These are phyloP conservation scores for Cicer pinnatifidum DNA, from an alignment of 306 rosid genomes.

Conservation along the genomic window DNA sequence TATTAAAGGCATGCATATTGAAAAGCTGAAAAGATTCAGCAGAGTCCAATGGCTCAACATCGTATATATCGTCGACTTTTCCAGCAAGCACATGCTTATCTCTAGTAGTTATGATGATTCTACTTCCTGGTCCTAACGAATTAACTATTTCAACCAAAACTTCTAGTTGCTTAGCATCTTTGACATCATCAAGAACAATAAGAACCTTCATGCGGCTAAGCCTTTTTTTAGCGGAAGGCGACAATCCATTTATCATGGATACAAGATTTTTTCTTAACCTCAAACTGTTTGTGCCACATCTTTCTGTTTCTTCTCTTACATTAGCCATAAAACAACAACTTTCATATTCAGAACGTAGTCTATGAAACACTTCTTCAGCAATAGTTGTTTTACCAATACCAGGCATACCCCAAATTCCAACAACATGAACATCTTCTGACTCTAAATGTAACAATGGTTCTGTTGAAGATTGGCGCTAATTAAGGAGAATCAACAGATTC, in stretches of 20 bases:
- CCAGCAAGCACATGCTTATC: constrained; percentile 9
- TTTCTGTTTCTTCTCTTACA: constrained; percentile 15
- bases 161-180: neutral
- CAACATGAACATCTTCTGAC: neutral
- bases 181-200: constrained; percentile 41
- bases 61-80: neutral
- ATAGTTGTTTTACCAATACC: constrained; percentile 42
- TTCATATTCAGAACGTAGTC: constrained; percentile 12
- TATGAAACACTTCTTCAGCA: constrained; percentile 11
- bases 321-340: constrained; percentile 20
- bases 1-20: constrained; percentile 15
- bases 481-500: too few species aligned
- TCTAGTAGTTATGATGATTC: constrained; percentile 39
- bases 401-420: constrained; percentile 46
- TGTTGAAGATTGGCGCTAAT: neutral
- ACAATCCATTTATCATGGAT: neutral
- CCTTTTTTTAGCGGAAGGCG: neutral
- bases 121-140: constrained; percentile 30
- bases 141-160: neutral
- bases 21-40: constrained; percentile 30
- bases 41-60: neutral
- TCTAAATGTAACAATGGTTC: constrained; percentile 21
- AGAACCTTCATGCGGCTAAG: constrained; percentile 27
- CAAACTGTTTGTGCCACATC: neutral
- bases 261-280: constrained; percentile 25